Evolutionary conservation across 2,329 filamentous ascomycete species (phyloP), one percentile per base, ranked within the genome.

Genomic region (Aspergillus terreus): DNA sequence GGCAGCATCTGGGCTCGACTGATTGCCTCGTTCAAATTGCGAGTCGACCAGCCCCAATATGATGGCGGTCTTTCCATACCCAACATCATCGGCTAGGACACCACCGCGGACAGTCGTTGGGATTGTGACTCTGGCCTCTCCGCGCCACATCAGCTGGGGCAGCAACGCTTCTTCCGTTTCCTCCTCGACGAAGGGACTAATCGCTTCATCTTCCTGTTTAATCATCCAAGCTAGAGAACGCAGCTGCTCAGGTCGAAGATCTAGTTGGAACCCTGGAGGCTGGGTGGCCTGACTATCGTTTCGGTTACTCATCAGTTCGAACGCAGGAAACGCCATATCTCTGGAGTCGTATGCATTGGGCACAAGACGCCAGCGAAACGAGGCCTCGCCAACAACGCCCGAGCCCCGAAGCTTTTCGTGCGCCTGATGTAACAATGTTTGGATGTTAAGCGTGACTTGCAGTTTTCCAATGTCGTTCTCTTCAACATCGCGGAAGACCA

Each of bases 21-120:
- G 10, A 35, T 49, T 38, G 42, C 67, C 61, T 10, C 52, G 53
- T 9, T 67, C 53, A 27, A 74, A 72, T 42, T 78, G 73, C 4
- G 69, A 65, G 33, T 81, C 72, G 27, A 86, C 77, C 7, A 87
- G 65, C 1, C 76, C 82, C 11, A 87, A 71, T 2, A 77, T 78
- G 0, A 80, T 78, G 1, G 83, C 78, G 0, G 85, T 88, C 60
- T 88, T 88, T 0, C 85, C 85, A 60, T 84, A 87, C 0, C 82
- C 84, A 32, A 86, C 82, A 42, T 82, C 75, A 59, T 86, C 83
- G 2, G 83, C 83, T 32, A 86, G 71, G 15, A 87, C 74, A 4
- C 84, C 85, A 11, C 85, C 84, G 15, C 75, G 76, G 38, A 84
- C 56, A 10, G 54, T 49, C 33, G 61, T 64, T 55, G 30, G 53